Evolutionary conservation across 2,329 filamentous ascomycete species (phyloP), one percentile per base, ranked within the genome.

Genomic region (Cercospora sojina): DNA sequence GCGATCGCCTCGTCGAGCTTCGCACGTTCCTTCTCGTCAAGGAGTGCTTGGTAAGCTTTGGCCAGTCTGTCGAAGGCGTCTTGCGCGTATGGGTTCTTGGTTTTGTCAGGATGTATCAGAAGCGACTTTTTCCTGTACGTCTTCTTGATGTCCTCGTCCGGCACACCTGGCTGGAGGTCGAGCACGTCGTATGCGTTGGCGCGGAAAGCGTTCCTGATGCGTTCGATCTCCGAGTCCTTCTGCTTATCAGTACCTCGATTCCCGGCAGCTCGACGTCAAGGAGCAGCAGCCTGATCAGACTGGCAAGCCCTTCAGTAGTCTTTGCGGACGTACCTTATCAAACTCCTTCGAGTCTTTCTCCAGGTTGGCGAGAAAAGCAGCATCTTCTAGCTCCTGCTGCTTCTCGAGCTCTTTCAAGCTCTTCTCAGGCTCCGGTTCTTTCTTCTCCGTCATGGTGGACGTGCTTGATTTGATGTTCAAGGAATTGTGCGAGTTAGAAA

Each of bases 91-190:
- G 92, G 90, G 77, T 99, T 98, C 76, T 89, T 89, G 64, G 95
- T 97, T 80, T 99, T 99, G 83, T 99, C 95, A 6, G 95, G 95
- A 83, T 99, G 95, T 83, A 99, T 98, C 58, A 99, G 88, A 65
- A 99, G 89, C n/a, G 95, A 99, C 80, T 97, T 98, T 75, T 92
- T 93, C 83, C 95, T 93, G 82, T 98, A 99, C 72, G 87, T 87
- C 73, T 90, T 84, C 81, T 97, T 98, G 84, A 99, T 98, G 81
- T 98, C 95, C 67, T 92, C 93, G 74, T 98, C 94, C 64, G 95
- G 88, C 20, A 98, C 92, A 77, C 95, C 95, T 3, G 95, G 95
- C 78, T 97, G 93, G 55, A 99, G 90, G 79, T 96, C 95, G 55
- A 99, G 89, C 58, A 99, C 92, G 59, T 94, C 92, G 79, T 99